These are phyloP conservation scores for Hylodesmum podocarpum DNA, from an alignment of 306 rosid species.

Conservation along the genomic window DNA sequence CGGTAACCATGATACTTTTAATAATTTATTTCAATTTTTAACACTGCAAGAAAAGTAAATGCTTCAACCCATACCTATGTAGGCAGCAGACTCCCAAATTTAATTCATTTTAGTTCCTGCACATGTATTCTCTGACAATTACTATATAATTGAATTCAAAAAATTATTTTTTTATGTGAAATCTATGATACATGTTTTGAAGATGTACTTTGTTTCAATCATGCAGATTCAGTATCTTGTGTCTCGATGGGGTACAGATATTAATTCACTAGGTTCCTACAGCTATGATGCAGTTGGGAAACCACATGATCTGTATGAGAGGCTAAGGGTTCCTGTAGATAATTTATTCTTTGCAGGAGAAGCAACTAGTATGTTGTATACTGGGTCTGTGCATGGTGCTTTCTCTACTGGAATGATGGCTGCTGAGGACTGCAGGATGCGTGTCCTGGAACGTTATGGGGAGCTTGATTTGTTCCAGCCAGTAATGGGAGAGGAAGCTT, in stretches of 20 bases:
- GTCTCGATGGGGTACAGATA: constrained; percentile 92
- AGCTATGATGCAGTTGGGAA: constrained; percentile 89
- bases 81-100: neutral
- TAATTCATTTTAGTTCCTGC: neutral
- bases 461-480: constrained; percentile 81
- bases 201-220: constrained; percentile 9
- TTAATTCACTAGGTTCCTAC: constrained; percentile 82
- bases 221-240: constrained; percentile 88
- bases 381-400: constrained; percentile 98
- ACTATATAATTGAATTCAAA: neutral
- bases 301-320: constrained; percentile 90
- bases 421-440: constrained; percentile 98
- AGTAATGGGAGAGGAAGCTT: constrained; percentile 72
- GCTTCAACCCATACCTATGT: constrained; percentile 2
- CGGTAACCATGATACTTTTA: constrained; percentile 48
- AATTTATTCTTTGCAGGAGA: constrained; percentile 98
- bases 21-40: neutral
- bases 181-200: neutral
- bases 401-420: constrained; percentile 90
- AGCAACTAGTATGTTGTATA: constrained; percentile 75
- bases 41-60: neutral
- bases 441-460: constrained; percentile 92
- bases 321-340: constrained; percentile 88
- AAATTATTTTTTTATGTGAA: neutral
- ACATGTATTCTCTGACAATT: neutral